These are phyloP conservation scores for Malus hybrid DNA, from an alignment of 331 rosid species.

Conservation along the genomic window DNA sequence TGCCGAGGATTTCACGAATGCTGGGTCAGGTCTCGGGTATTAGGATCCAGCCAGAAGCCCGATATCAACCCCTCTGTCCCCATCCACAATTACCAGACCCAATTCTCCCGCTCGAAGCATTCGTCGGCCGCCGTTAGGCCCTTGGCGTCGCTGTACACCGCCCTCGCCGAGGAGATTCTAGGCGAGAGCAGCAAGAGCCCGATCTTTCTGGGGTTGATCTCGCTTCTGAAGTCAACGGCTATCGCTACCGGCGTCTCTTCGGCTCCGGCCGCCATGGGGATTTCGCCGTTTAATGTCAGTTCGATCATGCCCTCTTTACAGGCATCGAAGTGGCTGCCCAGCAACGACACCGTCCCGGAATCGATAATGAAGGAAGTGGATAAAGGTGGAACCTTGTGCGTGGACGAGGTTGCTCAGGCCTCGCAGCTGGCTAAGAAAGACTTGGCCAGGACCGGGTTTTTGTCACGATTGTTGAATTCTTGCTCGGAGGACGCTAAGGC, in stretches of 20 bases:
- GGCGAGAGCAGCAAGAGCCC: constrained; percentile 42
- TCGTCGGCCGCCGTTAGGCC: constrained; percentile 15
- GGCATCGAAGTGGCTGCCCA: constrained; percentile 76
- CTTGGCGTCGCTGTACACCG: constrained; percentile 30
- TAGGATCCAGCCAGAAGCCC: constrained; percentile 36
- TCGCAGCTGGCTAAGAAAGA: constrained; percentile 12
- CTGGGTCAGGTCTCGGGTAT: constrained; percentile 50
- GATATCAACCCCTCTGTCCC: constrained; percentile 37
- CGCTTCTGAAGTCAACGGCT: constrained; percentile 65
- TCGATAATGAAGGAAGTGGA: constrained; percentile 39
- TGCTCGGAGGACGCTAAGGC: constrained; percentile 85
- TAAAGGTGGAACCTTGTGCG: constrained; percentile 45
- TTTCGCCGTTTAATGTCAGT: constrained; percentile 53
- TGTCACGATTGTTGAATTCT: constrained; percentile 41
- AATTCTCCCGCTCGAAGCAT: constrained; percentile 16
- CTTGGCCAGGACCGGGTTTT: constrained; percentile 48
- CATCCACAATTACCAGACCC: constrained; percentile 35
- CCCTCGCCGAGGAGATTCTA: constrained; percentile 55
- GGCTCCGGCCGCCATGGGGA: constrained; percentile 35
- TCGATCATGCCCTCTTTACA: constrained; percentile 56
- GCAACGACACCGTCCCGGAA: constrained; percentile 44
- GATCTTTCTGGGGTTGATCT: constrained; percentile 48
- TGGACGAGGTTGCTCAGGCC: background rate
- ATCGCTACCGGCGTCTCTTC: constrained; percentile 36
- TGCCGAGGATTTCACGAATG: constrained; percentile 61